These are phyloP conservation scores for Scutellaria baicalensis DNA, from an alignment of 257 asterid species.

Conservation along the genomic window DNA sequence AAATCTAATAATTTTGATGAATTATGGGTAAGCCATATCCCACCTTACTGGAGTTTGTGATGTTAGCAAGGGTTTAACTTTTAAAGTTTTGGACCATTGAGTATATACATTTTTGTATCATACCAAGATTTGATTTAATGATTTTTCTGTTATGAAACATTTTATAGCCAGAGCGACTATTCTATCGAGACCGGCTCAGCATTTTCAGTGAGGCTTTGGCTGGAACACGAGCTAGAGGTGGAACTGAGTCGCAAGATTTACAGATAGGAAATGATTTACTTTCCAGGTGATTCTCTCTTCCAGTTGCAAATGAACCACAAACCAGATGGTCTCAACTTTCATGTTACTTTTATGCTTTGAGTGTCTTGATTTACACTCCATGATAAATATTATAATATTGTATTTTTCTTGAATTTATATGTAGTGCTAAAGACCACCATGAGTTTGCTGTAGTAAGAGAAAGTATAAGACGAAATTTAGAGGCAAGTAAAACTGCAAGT, in stretches of 20 bases:
- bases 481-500: conserved; percentile 51
- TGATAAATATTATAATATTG: not conserved
- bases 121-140: not conserved
- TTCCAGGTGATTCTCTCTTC: conserved; percentile 50
- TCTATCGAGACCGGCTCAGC: conserved; percentile 61
- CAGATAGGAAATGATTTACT: conserved; percentile 84
- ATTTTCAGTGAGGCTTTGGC: conserved; percentile 94
- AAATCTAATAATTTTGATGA: not conserved
- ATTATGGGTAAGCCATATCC: not conserved
- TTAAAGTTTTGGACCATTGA: not conserved
- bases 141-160: conserved; percentile 12
- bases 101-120: not conserved
- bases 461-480: conserved; percentile 62
- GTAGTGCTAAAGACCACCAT: conserved; percentile 84
- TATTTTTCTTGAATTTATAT: not conserved
- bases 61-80: not conserved
- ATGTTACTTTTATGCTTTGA: not conserved
- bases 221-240: conserved; percentile 91
- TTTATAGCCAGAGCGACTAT: conserved; percentile 86
- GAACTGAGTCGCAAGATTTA: conserved; percentile 62
- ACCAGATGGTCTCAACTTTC: not conserved
- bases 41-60: not conserved
- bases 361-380: not conserved
- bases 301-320: conserved; percentile 1
- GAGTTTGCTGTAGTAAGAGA: conserved; percentile 92